phyloP scores from a whole-genome alignment of 805 yeast genomes.

The Yarrowia divulgata region DNA sequence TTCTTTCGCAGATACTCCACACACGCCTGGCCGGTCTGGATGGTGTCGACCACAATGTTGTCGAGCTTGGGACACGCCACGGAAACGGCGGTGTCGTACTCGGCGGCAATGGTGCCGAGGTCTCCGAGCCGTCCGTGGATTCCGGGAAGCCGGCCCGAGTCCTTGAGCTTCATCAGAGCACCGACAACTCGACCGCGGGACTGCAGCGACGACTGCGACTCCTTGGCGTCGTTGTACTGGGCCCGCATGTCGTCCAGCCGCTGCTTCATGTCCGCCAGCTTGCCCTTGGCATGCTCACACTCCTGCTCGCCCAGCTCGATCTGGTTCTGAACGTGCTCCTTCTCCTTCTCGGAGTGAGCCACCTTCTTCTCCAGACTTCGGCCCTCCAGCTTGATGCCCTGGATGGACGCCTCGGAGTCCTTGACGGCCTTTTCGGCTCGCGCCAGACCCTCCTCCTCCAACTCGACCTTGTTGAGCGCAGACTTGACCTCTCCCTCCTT shows the following conservation, averaged over 20 bases:
- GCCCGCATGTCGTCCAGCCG: slow-evolving; percentile 64
- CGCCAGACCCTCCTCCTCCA: slow-evolving; percentile 58
- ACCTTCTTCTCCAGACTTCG: slow-evolving; percentile 59
- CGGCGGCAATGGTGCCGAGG: slow-evolving; percentile 86
- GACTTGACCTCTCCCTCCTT: slow-evolving; percentile 70
- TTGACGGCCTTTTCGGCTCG: slow-evolving; percentile 57
- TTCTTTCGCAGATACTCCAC: slow-evolving; percentile 83
- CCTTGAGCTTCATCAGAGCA: slow-evolving; percentile 71
- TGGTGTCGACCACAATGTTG: slow-evolving; percentile 88
- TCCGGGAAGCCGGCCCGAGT: slow-evolving; percentile 83
- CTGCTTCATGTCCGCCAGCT: slow-evolving; percentile 62
- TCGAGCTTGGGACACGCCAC: slow-evolving; percentile 93
- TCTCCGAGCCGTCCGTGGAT: slow-evolving; percentile 92
- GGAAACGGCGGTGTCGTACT: slow-evolving; percentile 90
- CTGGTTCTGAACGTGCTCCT: slow-evolving; percentile 60
- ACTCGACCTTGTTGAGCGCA: slow-evolving; percentile 68
- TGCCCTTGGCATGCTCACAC: slow-evolving; percentile 57
- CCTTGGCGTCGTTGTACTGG: slow-evolving; percentile 69
- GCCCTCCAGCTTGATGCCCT: slow-evolving; percentile 58
- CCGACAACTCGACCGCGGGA: slow-evolving; percentile 77
- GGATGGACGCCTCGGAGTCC: slow-evolving; percentile 55
- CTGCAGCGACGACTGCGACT: slow-evolving; percentile 62
- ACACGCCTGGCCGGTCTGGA: slow-evolving; percentile 74
- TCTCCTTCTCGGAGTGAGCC: slow-evolving; percentile 57
- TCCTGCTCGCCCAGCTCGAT: slow-evolving; percentile 65